Evolutionary conservation across 768 basidiomycete genomes (phyloP), one percentile per base, ranked within the genome.

Genomic region (Mycena rebaudengoi): DNA sequence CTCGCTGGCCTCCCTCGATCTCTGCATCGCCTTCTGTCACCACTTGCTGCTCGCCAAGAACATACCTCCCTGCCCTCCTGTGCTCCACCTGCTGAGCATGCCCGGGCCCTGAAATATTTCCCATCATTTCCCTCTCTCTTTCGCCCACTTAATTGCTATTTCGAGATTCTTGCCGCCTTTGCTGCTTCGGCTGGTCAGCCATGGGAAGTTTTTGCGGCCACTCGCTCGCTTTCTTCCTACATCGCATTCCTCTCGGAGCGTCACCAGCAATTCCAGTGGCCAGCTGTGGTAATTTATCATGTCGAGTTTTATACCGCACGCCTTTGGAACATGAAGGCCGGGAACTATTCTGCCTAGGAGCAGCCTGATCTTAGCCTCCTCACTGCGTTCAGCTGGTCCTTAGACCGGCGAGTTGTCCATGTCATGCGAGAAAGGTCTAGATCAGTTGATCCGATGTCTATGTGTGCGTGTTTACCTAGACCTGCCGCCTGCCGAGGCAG

Each of bases 201-300:
- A 14, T 61, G 60, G 60, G 60, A 52, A 32, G 60, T 61, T 28
- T 61, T 61, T 21, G 37, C 50, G 37, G 45, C 53, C 26, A 44
- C 40, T 5, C 40, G 60, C 39, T 40, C 60, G 41, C 41, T 44
- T 29, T 52, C 60, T 39, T 40, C 43, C 13, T 66, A 69, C 28
- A 20, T 66, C 25, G 46, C 55, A 16, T 48, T 58, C 49, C 64
- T 69, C 37, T 60, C 57, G 5, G 64, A 66, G 48, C 60, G 66
- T 21, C 51, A 60, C 40, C 49, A 63, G 52, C 51, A 56, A 33
- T 69, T 48, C 35, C 50, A 66, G 37, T 69, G 68, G 68, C 33
- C 64, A 10, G 60, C 46, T 26, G 68, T 69, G 7, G 55, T 69
- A n/a, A 55, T 60, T 2, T 69, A 69, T 41, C 68, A 66, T 41